These are phyloP conservation scores for Gonapodya prolifera DNA, from an alignment of 192 early-diverging fungal genomes.

Conservation along the genomic window DNA sequence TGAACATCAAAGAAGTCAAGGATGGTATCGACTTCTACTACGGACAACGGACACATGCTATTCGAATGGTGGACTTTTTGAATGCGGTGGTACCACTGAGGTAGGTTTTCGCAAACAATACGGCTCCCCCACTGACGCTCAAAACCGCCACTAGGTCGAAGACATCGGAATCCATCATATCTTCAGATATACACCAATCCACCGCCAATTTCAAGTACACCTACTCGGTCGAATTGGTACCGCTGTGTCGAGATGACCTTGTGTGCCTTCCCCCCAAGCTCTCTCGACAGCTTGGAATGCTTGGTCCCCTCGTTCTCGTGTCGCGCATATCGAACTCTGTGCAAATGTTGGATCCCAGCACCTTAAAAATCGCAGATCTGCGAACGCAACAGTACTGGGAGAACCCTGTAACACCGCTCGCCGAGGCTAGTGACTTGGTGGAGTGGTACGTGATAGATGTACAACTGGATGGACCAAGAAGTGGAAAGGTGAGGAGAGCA, in stretches of 20 bases:
- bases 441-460: conserved; percentile 97
- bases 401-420: conserved; percentile 58
- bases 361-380: conserved; percentile 62
- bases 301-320: conserved; percentile 69
- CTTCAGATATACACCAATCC: conserved; percentile 81
- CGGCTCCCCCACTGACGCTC: neutral
- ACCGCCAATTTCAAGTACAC: conserved; percentile 94
- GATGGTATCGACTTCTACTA: conserved; percentile 98
- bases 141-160: conserved; percentile 45
- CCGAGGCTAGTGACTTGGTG: conserved; percentile 62
- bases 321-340: conserved; percentile 77
- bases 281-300: conserved; percentile 72
- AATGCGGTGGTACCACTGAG: conserved; percentile 67
- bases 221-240: conserved; percentile 89
- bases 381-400: conserved; percentile 72
- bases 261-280: conserved; percentile 74
- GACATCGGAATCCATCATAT: conserved; percentile 89
- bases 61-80: conserved; percentile 94
- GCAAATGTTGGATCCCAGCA: conserved; percentile 77
- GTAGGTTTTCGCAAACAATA: conserved; percentile 18
- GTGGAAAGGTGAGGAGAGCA: conserved; percentile 31
- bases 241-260: conserved; percentile 94
- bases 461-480: conserved; percentile 59
- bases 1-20: conserved; percentile 92
- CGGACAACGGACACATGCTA: conserved; percentile 71